Conservation (phyloP, 164 flowering plant species). For the Kingdonia uniflora region DNA sequence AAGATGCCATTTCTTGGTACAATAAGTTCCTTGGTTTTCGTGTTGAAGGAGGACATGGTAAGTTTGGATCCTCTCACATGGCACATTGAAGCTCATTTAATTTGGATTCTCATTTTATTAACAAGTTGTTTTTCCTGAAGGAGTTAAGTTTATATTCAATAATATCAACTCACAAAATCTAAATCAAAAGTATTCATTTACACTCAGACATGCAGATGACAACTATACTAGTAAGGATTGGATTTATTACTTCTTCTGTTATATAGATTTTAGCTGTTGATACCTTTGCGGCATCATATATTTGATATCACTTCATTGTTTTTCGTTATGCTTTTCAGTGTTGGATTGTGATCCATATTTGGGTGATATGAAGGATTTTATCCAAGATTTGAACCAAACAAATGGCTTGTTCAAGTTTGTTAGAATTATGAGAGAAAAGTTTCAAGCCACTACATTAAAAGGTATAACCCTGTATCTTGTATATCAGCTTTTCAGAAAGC, state of each 20-base stretch:
- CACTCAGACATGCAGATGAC: constrained; percentile 55
- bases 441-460: no score
- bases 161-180: constrained; percentile 45
- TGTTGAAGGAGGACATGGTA: constrained; percentile 78
- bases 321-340: constrained; percentile 34
- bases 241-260: neutral
- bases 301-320: neutral
- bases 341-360: constrained; percentile 53
- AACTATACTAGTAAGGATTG: constrained; percentile 58
- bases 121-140: constrained; percentile 21
- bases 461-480: no score
- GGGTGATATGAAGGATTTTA: constrained; percentile 42
- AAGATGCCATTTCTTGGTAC: constrained; percentile 81
- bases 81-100: neutral
- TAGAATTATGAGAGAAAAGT: constrained; percentile 58
- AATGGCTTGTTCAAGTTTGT: constrained; percentile 86
- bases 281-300: neutral
- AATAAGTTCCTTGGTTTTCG: constrained; percentile 72
- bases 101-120: constrained; percentile 6
- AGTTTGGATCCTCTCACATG: constrained; percentile 6
- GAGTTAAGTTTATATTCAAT: constrained; percentile 77
- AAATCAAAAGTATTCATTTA: constrained; percentile 54
- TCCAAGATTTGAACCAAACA: constrained; percentile 65
- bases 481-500: no score
- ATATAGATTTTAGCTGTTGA: no score